Percentiles rank a stretch among this genome's conserved stretches.
Evolutionary conservation across 1,284 basidiomycete species (phyloP).

Genomic region (Vanrija pseudolonga): DNA sequence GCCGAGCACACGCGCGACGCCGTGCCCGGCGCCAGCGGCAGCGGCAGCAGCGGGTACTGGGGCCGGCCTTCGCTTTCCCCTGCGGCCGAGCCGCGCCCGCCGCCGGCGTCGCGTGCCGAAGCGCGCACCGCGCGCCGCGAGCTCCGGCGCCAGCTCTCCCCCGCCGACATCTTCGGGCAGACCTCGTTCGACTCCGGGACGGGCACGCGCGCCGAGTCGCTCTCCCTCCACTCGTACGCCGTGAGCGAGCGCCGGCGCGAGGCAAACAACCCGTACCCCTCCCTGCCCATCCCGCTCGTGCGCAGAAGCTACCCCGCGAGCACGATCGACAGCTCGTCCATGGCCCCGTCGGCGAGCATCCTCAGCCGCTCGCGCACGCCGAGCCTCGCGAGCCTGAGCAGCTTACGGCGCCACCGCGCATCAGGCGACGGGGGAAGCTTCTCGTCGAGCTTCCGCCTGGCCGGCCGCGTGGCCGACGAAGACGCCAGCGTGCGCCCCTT

Average conservation of each 20-base stretch:
- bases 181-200: not conserved
- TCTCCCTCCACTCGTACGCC: slow-evolving; percentile 38
- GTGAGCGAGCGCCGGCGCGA: slow-evolving; percentile 26
- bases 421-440: slow-evolving; percentile 17
- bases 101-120: not conserved
- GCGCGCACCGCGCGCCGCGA: not conserved
- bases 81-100: not conserved
- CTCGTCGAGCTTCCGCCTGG: not conserved
- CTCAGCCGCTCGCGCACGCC: slow-evolving; percentile 30
- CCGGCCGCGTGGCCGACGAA: slow-evolving; percentile 68
- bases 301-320: slow-evolving; percentile 21
- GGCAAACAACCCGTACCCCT: slow-evolving; percentile 45
- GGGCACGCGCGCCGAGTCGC: slow-evolving; percentile 27
- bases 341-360: slow-evolving; percentile 20
- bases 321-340: slow-evolving; percentile 26
- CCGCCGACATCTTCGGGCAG: slow-evolving; percentile 9
- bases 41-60: slow-evolving; percentile 2
- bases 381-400: slow-evolving; percentile 19
- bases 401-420: slow-evolving; percentile 11
- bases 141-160: slow-evolving; percentile 5
- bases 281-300: slow-evolving; percentile 32
- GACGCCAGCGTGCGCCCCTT: slow-evolving; percentile 82
- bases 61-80: no score
- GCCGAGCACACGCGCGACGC: slow-evolving; percentile 4
- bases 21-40: slow-evolving; percentile 5